Conservation (phyloP, 345 rosid genomes). For the Eucalyptus coolabah region DNA sequence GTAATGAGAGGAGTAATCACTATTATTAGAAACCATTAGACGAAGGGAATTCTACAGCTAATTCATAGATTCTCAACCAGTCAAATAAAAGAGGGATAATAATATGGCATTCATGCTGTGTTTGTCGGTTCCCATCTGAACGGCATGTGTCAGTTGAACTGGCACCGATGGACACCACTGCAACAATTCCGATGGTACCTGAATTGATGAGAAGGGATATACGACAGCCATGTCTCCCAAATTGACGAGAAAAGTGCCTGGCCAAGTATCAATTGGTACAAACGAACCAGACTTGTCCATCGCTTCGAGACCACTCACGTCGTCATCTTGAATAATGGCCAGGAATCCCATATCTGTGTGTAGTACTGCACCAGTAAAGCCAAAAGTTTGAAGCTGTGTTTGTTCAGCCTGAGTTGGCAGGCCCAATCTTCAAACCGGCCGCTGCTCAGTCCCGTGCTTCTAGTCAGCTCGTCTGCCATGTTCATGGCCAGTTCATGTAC, state of each 20-base stretch:
- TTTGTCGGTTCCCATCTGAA: neutral
- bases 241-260: constrained; percentile 67
- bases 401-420: constrained; percentile 71
- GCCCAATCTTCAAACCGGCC: constrained; percentile 49
- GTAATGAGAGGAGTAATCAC: neutral
- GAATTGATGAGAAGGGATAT: neutral
- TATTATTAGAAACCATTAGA: neutral
- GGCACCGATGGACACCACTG: neutral
- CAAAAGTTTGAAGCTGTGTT: constrained; percentile 53
- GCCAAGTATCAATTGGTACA: constrained; percentile 37
- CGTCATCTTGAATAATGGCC: constrained; percentile 81
- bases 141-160: neutral
- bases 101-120: neutral
- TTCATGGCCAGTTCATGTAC: constrained; percentile 33
- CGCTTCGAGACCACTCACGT: constrained; percentile 68
- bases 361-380: constrained; percentile 57
- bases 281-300: constrained; percentile 46
- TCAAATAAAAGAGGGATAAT: neutral
- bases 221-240: constrained; percentile 74
- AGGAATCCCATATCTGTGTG: constrained; percentile 78
- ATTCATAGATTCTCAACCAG: neutral
- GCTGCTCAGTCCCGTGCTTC: constrained; percentile 29
- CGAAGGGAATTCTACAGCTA: neutral
- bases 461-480: constrained; percentile 34
- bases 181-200: neutral